These are phyloP conservation scores for Kwoniella shandongensis DNA, from an alignment of 768 basidiomycete species.

Conservation along the genomic window DNA sequence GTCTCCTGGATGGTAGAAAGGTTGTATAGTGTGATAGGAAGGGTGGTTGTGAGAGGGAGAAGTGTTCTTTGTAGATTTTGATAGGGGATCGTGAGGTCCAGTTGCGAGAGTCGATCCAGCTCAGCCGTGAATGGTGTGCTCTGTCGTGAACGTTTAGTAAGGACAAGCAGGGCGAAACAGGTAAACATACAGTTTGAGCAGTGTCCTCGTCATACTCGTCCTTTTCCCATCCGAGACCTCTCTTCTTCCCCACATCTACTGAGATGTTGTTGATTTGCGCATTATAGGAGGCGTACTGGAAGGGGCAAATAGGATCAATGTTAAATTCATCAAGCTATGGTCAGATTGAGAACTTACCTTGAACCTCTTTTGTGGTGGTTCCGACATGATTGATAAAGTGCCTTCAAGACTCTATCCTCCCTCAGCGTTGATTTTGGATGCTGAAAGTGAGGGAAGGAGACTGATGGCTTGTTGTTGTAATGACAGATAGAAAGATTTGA, in stretches of 20 bases:
- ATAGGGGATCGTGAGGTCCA: slow-evolving; percentile 51
- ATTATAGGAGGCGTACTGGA: slow-evolving; percentile 47
- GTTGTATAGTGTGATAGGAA: slow-evolving; percentile 52
- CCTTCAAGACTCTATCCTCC: too few species aligned
- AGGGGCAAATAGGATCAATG: slow-evolving; percentile 3
- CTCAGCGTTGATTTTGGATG: too few species aligned
- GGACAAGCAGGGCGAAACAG: not conserved
- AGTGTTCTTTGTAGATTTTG: slow-evolving; percentile 42
- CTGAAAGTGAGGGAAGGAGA: too few species aligned
- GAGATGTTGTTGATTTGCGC: slow-evolving; percentile 47
- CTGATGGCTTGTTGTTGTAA: too few species aligned
- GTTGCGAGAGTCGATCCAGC: slow-evolving; percentile 47
- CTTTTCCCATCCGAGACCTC: slow-evolving; percentile 42
- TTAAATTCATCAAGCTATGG: not conserved
- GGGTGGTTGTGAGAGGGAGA: slow-evolving; percentile 44
- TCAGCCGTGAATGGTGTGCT: slow-evolving; percentile 48
- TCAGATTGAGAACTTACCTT: slow-evolving; percentile 28
- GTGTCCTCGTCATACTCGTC: slow-evolving; percentile 39
- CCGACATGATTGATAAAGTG: slow-evolving; percentile 2
- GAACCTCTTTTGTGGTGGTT: slow-evolving; percentile 46
- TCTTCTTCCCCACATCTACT: slow-evolving; percentile 43
- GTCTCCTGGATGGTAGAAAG: slow-evolving; percentile 29
- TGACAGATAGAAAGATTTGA: too few species aligned
- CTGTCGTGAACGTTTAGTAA: slow-evolving; percentile 15
- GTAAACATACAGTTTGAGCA: slow-evolving; percentile 35